Evolutionary conservation across 805 yeast species (phyloP), one percentile per base, ranked within the genome.

Genomic region (Candida peoriensis): DNA sequence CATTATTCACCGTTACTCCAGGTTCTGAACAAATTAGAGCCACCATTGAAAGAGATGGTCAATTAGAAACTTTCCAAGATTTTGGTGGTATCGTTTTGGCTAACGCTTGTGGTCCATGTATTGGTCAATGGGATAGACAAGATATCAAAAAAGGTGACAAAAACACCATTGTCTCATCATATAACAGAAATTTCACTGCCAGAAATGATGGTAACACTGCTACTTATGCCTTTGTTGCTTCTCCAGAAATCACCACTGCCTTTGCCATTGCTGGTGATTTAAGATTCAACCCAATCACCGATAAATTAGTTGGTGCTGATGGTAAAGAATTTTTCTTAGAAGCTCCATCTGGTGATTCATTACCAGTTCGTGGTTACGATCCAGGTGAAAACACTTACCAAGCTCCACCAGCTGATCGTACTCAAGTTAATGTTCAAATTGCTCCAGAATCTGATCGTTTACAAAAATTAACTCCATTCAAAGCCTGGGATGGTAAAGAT

Each of bases 11-110:
- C 48, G 95, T 90, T 45, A 86, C 97, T 31, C 97, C 97, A 57
- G 97, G 97, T 66, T 86, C 96, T 39, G 97, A 90, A 72, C 97
- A 90, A 71, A 84, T 90, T 50, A 85, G 97, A 70, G 97, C 97
- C 47, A 90, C 97, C 47, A 90, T 90, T 62, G 96, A 82, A 61
- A 82, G 96, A 65, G 97, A 90, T 63, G 97, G 97, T 44, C 81
- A 84, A 63, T 77, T 90, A 51, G 71, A 81, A 51, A 82, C 93
- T 49, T 88, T 90, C 66, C 78, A 81, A 58, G 87, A 86, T 56
- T 84, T 82, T 54, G 97, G 97, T 52, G 97, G 95, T 61, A 74
- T 81, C 42, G 97, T 90, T 37, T 72, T 90, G 59, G 97, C 97
- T 43, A 90, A 90, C 61, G 97, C 97, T 40, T 90, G 97, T 74